Percentiles rank a stretch among this genome's conserved stretches.
Evolutionary conservation across 257 asterid genomes (phyloP).

Genomic region (Solanum paucissectum): DNA sequence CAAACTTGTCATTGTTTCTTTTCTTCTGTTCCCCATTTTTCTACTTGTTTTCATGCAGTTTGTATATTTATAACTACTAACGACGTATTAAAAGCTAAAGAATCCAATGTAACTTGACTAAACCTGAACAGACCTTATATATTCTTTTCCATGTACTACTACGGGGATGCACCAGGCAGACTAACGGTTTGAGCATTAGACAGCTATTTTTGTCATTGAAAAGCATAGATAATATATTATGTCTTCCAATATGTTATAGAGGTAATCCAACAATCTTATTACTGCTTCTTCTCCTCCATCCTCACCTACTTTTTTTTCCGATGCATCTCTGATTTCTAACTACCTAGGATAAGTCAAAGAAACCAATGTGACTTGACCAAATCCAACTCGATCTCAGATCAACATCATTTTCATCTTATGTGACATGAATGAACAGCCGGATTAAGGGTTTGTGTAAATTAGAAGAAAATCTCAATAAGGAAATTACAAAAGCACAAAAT

Average conservation of each 20-base stretch:
- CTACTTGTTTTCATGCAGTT: not conserved
- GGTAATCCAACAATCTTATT: not conserved
- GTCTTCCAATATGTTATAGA: not conserved
- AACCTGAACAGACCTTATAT: not conserved
- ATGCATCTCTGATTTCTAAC: not conserved
- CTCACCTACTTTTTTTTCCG: not conserved
- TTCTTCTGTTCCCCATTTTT: not conserved
- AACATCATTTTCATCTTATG: not conserved
- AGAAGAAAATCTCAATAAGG: not conserved
- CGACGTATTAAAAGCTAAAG: not conserved
- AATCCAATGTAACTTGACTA: not conserved
- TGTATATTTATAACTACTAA: not conserved
- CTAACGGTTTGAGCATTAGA: not conserved
- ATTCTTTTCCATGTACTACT: not conserved
- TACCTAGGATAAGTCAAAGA: not conserved
- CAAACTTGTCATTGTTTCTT: not conserved
- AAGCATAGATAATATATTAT: not conserved
- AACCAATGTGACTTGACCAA: not conserved
- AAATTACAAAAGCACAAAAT: not conserved
- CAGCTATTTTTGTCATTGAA: not conserved
- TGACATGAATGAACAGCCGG: not conserved
- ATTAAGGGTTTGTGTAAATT: not conserved
- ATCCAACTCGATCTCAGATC: not conserved
- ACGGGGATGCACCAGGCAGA: not conserved
- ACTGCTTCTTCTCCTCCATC: not conserved